These are phyloP conservation scores for Coemansia erecta DNA, from an alignment of 192 early-diverging fungal species.

Conservation along the genomic window DNA sequence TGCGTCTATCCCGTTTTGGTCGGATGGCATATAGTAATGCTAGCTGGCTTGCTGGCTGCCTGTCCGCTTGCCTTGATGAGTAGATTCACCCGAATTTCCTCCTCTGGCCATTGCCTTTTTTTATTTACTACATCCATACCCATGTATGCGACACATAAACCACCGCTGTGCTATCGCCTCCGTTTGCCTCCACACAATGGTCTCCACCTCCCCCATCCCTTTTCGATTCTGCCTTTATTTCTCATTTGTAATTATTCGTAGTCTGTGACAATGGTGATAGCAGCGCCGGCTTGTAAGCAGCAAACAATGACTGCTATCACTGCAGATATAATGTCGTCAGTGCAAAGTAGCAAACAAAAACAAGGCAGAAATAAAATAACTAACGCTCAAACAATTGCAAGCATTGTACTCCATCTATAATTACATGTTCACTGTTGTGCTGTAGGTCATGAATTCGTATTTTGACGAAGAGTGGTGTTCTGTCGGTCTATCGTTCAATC, in stretches of 20 bases:
- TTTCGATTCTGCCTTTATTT: constrained; percentile 12
- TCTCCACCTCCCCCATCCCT: background rate
- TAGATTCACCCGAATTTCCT: background rate
- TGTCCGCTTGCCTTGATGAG: too few species aligned
- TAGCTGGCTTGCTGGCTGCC: background rate
- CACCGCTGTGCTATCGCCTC: too few species aligned
- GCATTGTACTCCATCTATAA: background rate
- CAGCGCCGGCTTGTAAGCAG: too few species aligned
- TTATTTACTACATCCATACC: background rate
- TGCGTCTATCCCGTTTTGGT: background rate
- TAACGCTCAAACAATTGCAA: background rate
- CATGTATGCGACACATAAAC: background rate
- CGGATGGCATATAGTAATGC: background rate
- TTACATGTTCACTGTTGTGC: background rate
- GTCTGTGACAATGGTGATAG: too few species aligned
- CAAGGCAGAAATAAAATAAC: background rate
- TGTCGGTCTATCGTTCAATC: constrained; percentile 55
- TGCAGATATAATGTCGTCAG: background rate
- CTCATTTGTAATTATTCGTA: constrained; percentile 2
- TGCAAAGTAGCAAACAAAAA: background rate
- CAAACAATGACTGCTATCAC: too few species aligned
- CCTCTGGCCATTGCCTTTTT: background rate
- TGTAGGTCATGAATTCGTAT: constrained; percentile 45
- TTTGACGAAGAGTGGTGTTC: constrained; percentile 33
- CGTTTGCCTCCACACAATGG: background rate